phyloP scores from a whole-genome alignment of 495 filamentous ascomycete genomes.

The Tuber magnatum region DNA sequence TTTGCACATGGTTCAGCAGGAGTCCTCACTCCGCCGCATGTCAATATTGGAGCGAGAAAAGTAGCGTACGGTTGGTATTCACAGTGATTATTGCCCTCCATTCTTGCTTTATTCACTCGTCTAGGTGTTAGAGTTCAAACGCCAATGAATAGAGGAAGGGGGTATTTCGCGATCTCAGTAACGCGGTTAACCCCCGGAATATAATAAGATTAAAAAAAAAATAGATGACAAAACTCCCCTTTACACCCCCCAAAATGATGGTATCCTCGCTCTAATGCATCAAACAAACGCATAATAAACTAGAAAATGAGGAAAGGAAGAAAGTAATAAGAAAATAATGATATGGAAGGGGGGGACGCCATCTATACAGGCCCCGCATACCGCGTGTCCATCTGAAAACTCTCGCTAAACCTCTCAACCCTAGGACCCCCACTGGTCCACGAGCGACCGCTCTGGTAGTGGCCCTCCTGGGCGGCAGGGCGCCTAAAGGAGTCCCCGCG shows the following conservation, averaged over 20 bases:
- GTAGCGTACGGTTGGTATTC: neutral
- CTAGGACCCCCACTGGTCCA: conserved; percentile 41
- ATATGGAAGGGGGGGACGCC: too few species aligned
- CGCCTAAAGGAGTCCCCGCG: conserved; percentile 27
- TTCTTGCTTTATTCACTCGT: neutral
- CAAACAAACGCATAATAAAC: neutral
- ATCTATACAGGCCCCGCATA: conserved; percentile 8
- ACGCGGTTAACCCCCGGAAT: neutral
- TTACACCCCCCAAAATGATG: neutral
- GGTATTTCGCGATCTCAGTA: neutral
- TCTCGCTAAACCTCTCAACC: neutral
- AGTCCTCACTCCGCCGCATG: neutral
- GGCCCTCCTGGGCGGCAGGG: conserved; percentile 18
- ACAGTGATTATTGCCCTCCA: neutral
- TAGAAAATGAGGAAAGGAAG: neutral
- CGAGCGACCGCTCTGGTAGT: conserved; percentile 37
- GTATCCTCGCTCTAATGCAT: neutral
- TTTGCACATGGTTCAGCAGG: too few species aligned
- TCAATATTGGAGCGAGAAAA: neutral
- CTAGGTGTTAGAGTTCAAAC: neutral
- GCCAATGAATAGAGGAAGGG: neutral
- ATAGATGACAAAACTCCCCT: neutral
- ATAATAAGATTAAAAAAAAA: neutral
- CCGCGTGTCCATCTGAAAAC: conserved; percentile 16
- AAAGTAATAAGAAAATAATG: neutral